Percentiles rank a stretch among this genome's conserved stretches.
Evolutionary conservation across 192 early-diverging fungal genomes (phyloP).

Genomic region (Gryganskiella cystojenkinii): DNA sequence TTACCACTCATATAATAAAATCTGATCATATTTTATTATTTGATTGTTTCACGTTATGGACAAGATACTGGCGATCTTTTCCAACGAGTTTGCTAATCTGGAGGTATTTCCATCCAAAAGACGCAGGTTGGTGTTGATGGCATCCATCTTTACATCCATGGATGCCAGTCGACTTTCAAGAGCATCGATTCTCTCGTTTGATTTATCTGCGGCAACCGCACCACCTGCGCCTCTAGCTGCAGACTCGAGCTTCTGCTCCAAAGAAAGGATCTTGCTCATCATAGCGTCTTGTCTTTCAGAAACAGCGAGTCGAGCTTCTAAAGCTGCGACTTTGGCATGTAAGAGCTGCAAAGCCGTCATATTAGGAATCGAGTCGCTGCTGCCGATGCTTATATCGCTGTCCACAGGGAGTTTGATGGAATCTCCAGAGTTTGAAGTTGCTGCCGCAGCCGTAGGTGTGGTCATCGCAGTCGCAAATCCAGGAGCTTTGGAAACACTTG

Average conservation of each 20-base stretch:
- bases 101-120: no score
- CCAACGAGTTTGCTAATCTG: slow-evolving; percentile 11
- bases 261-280: slow-evolving; percentile 9
- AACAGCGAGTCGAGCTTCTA: slow-evolving; percentile 19
- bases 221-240: not conserved
- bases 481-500: no score
- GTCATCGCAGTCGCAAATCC: no score
- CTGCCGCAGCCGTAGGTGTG: no score
- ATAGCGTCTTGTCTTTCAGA: slow-evolving; percentile 21
- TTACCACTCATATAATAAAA: no score
- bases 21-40: no score
- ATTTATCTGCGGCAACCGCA: not conserved
- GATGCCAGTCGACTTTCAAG: slow-evolving; percentile 10
- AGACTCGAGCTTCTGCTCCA: slow-evolving; percentile 22
- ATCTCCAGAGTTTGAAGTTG: no score
- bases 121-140: no score
- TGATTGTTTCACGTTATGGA: no score
- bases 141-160: slow-evolving; percentile 13
- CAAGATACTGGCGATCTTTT: slow-evolving; percentile 18
- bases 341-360: slow-evolving; percentile 6
- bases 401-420: no score
- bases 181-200: slow-evolving; percentile 2
- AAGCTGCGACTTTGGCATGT: slow-evolving; percentile 11
- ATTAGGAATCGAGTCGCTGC: not conserved
- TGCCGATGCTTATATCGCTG: no score